phyloP scores from a whole-genome alignment of 2,329 filamentous ascomycete species.

The Aspergillus hortae region DNA sequence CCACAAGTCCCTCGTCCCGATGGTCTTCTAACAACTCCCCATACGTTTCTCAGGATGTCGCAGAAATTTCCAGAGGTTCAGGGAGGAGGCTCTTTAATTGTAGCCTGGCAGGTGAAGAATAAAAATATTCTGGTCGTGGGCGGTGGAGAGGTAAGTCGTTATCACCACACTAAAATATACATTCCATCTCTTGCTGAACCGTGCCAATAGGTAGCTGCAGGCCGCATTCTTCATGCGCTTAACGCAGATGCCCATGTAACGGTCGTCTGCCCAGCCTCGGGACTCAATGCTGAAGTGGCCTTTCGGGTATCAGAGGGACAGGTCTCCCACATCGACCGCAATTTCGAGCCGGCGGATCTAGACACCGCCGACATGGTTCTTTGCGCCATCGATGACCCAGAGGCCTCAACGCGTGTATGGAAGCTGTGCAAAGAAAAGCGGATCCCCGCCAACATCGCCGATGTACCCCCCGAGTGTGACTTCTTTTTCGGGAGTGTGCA shows the following conservation, averaged over 20 bases:
- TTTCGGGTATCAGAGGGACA: constrained; percentile 72
- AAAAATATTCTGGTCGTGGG: constrained; percentile 91
- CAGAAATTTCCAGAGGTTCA: constrained; percentile 72
- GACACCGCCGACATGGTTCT: constrained; percentile 82
- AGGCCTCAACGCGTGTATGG: constrained; percentile 86
- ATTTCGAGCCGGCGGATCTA: constrained; percentile 83
- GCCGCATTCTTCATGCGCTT: constrained; percentile 88
- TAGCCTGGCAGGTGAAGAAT: constrained; percentile 91
- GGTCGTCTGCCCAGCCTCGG: constrained; percentile 73
- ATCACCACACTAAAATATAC: constrained; percentile 4
- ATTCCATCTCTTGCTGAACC: constrained; percentile 5
- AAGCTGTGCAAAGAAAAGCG: constrained; percentile 82
- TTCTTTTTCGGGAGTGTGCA: constrained; percentile 98
- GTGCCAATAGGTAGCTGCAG: constrained; percentile 76
- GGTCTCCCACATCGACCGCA: constrained; percentile 74
- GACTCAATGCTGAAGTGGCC: constrained; percentile 84
- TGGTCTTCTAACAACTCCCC: not conserved
- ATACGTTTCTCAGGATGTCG: constrained; percentile 35
- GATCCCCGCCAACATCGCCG: constrained; percentile 91
- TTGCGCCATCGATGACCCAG: constrained; percentile 88
- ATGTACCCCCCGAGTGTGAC: constrained; percentile 94
- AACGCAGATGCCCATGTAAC: constrained; percentile 91
- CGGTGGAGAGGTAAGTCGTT: constrained; percentile 75
- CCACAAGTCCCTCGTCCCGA: constrained; percentile 10
- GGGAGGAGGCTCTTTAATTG: constrained; percentile 85